Base-by-base conservation (phyloP, 2,329 filamentous ascomycete genomes). In the Beauveria rudraprayagi region DNA sequence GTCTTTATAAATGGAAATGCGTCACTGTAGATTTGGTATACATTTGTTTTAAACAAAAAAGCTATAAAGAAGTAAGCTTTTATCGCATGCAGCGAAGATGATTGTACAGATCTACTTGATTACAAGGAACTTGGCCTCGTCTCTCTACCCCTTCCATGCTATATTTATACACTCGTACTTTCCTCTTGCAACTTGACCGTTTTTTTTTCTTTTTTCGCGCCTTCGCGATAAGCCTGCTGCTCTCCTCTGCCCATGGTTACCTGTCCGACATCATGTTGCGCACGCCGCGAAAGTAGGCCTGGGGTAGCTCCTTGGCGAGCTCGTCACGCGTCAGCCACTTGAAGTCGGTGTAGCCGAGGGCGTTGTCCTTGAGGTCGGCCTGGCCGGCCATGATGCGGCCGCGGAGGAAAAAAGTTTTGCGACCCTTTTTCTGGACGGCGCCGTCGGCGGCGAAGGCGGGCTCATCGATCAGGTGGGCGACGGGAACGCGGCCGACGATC, bases 381-480 rank as follows among this genome's bases (percentile, higher is more conserved):
- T 97, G 94, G n/a, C 94, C 94, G 40, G 92, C 91, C 89, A 97
- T 91, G 73, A 99, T 97, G 65, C 94, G 85, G 56, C 86, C 90
- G 81, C 97, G 97, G 80, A 97, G 85, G 82, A 96, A 97, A 76
- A 99, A 99, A 2, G 87, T 87, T 82, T 96, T 97, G 70, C 89
- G 83, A 59, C 90, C 91, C 61, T 81, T 76, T 66, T 72, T 67
- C 62, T 73, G 69, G 51, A 80, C 68, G 37, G 71, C 69, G 51
- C 73, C 72, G 70, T 80, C 76, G 67, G 74, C 70, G 67, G 74
- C 72, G 70, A 78, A 67, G 68, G 73, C 66, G 67, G 81, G 80
- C 64, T 84, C 77, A 63, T 77, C 78, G 66, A 90, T 80, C 70
- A 89, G 77, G 76, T 97, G 89, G 28, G 92, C 93, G 62, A 97